phyloP scores from a whole-genome alignment of 2,329 filamentous ascomycete species.

The Monosporascus ibericus region DNA sequence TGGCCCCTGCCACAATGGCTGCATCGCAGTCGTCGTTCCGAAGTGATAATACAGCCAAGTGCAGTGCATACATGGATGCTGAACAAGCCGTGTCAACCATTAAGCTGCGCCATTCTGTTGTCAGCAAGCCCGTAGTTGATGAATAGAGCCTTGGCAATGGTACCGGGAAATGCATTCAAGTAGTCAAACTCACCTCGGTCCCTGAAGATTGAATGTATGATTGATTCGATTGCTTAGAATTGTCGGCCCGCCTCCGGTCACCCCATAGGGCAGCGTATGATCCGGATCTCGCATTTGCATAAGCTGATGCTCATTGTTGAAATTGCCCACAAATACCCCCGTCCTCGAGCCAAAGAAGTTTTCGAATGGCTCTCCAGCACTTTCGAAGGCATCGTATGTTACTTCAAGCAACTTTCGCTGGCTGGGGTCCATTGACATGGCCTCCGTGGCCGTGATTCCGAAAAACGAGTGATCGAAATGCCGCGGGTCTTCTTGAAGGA shows the following conservation, averaged over 20 bases:
- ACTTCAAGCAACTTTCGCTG: slow-evolving; percentile 29
- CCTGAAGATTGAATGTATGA: slow-evolving; percentile 16
- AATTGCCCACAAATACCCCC: slow-evolving; percentile 26
- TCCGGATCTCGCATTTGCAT: slow-evolving; percentile 14
- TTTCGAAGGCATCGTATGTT: slow-evolving; percentile 27
- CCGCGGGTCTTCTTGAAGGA: slow-evolving; percentile 23
- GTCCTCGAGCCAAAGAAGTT: slow-evolving; percentile 10
- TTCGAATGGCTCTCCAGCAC: slow-evolving; percentile 16
- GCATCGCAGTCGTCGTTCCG: no score
- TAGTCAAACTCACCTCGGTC: no score
- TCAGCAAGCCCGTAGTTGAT: no score
- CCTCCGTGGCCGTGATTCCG: slow-evolving; percentile 23
- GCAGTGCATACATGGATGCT: no score
- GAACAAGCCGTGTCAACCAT: no score
- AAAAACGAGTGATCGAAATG: slow-evolving; percentile 33
- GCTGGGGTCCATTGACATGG: slow-evolving; percentile 28
- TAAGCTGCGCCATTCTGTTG: no score
- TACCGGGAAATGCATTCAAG: no score
- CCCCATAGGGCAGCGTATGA: slow-evolving; percentile 6
- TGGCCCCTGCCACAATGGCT: no score
- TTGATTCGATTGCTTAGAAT: slow-evolving; percentile 19
- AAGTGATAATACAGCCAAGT: no score
- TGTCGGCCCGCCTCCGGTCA: slow-evolving; percentile 4
- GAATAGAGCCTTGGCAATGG: no score
- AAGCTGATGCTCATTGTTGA: slow-evolving; percentile 17